Base-by-base conservation (phyloP, 805 yeast genomes). In the Saccharomyces paradoxus region DNA sequence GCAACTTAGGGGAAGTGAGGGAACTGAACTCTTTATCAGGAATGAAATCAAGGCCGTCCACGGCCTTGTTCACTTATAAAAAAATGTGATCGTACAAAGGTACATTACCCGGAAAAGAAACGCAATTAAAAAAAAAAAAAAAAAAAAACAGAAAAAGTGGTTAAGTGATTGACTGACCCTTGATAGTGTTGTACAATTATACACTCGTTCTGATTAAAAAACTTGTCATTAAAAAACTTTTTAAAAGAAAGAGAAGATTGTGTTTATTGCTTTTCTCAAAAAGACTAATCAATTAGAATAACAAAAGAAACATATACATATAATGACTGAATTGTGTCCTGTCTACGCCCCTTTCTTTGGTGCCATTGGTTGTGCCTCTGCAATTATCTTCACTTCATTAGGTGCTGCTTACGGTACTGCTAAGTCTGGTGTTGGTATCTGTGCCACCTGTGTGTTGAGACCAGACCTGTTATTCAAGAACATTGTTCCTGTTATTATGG, bases 351-450 rank as follows among this genome's bases (percentile, higher is more conserved):
- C 99, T 73, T 94, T 94, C 81, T 94, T 94, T 75, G 99, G 99
- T 69, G 92, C 97, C 64, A 89, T 94, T 71, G 99, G 99, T 72
- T 95, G 99, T 81, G 96, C 99, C 56, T 89, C 98, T 53, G 97
- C 99, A 74, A 94, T 94, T 71, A 89, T 95, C 70, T 94, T 94
- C 83, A 91, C 99, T 74, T 89, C 97, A 71, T 89, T 91, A 72
- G 99, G 99, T 79, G 98, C 99, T 68, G 89, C 97, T 55, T 91
- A 91, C 76, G 99, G 99, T 79, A 92, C 98, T 62, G 99, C 99
- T 70, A 92, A 92, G 77, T 87, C 97, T 27, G 99, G 99, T 79
- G 96, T 94, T 62, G 99, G 98, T 83, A 91, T 92, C 72, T 92
- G 97, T 79, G 99, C 96, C 71, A 89, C 97, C 62, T 87, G 96